Conservation (phyloP, 306 rosid genomes). For the Acacia crassicarpa region DNA sequence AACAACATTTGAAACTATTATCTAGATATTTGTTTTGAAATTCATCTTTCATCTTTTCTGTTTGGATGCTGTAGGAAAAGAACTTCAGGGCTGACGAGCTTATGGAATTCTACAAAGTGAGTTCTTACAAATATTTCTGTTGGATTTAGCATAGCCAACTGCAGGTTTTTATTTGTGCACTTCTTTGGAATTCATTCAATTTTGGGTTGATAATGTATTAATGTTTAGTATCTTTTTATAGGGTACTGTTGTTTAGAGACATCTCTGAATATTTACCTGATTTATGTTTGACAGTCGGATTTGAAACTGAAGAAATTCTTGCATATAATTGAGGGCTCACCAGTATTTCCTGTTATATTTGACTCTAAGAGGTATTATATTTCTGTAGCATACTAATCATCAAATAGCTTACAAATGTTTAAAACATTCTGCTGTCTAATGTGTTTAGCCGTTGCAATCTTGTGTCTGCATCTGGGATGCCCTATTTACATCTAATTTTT, state of each 20-base stretch:
- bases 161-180: not conserved
- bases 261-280: conserved; percentile 18
- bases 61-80: conserved; percentile 51
- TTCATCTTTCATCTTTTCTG: conserved; percentile 13
- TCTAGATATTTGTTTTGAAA: conserved; percentile 9
- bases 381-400: conserved; percentile 1
- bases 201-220: not conserved
- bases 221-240: conserved; percentile 3
- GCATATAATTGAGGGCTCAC: conserved; percentile 83
- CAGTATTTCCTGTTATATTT: conserved; percentile 80
- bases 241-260: conserved; percentile 4
- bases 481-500: not conserved
- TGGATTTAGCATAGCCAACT: not conserved
- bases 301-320: conserved; percentile 92
- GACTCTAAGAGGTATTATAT: conserved; percentile 67
- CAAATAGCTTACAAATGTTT: conserved; percentile 14
- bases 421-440: conserved; percentile 22
- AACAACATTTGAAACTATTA: not conserved
- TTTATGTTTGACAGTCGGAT: conserved; percentile 73
- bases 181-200: conserved; percentile 2
- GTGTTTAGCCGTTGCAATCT: not conserved
- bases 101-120: conserved; percentile 91
- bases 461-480: conserved; percentile 1
- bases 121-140: conserved; percentile 36
- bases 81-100: conserved; percentile 85